These are phyloP conservation scores for Pistacia atlantica DNA, from an alignment of 345 rosid genomes.

Conservation along the genomic window DNA sequence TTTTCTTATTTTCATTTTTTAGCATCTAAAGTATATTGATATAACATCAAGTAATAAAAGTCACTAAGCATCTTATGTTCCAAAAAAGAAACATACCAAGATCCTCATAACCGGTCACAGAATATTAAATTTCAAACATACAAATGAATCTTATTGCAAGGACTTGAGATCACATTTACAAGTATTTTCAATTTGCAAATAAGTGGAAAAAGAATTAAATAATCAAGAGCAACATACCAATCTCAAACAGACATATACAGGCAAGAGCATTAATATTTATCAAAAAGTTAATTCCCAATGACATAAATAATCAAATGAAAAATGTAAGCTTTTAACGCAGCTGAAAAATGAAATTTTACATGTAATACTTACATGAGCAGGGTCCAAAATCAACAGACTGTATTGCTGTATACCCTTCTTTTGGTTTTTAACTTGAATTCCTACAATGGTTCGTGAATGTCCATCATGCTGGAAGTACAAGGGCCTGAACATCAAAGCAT, in stretches of 20 bases:
- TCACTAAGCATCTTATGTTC: neutral
- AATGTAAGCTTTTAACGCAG: slow-evolving; percentile 5
- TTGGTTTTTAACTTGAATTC: slow-evolving; percentile 61
- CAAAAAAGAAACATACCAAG: neutral
- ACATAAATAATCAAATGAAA: neutral
- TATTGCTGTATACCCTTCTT: slow-evolving; percentile 42
- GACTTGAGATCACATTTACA: neutral
- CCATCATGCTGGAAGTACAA: slow-evolving; percentile 89
- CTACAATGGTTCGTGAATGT: slow-evolving; percentile 77
- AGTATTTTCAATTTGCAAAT: neutral
- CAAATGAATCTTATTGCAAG: neutral
- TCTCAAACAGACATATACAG: neutral
- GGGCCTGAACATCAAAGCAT: slow-evolving; percentile 49
- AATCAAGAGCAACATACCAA: slow-evolving; percentile 1
- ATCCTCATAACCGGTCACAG: neutral
- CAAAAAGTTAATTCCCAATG: neutral
- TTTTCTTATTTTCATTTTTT: too few relatives aligned
- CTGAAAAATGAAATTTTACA: neutral
- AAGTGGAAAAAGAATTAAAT: neutral
- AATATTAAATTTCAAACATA: neutral
- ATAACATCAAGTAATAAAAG: neutral
- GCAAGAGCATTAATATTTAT: too few relatives aligned
- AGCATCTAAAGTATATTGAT: too few relatives aligned
- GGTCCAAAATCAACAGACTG: slow-evolving; percentile 73
- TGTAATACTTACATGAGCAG: slow-evolving; percentile 57